Percentiles rank a stretch among this genome's conserved stretches.
Conservation (phyloP, 495 filamentous ascomycete genomes). For the Hypoxylon rickii region DNA sequence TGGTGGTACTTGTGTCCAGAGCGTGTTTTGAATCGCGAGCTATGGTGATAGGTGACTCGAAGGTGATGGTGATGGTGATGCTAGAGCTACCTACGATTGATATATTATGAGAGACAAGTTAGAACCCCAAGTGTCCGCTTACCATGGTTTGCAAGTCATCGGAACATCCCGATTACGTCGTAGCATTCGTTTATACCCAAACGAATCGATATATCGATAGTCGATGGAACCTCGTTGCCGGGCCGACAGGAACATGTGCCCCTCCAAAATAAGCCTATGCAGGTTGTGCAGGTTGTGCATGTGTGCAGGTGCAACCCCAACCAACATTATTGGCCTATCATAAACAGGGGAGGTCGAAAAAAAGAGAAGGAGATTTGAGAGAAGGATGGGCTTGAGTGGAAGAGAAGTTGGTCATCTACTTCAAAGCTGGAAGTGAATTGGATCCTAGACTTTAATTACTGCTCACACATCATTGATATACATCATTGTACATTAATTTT, state of each 20-base stretch:
- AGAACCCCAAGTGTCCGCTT: too few relatives aligned
- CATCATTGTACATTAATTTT: not conserved
- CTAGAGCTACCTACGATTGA: too few relatives aligned
- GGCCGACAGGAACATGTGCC: not conserved
- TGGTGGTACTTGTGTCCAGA: conserved; percentile 8
- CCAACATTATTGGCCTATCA: not conserved
- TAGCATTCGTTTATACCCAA: too few relatives aligned
- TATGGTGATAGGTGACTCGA: too few relatives aligned
- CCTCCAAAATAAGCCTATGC: not conserved
- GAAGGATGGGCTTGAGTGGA: not conserved
- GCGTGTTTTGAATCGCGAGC: conserved; percentile 8
- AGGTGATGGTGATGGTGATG: too few relatives aligned
- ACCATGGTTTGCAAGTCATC: too few relatives aligned
- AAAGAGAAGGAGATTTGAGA: not conserved
- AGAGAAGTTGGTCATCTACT: not conserved
- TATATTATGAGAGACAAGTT: not conserved
- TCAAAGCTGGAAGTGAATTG: not conserved
- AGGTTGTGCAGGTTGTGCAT: too few relatives aligned
- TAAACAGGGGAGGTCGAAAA: not conserved
- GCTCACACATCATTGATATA: too few relatives aligned
- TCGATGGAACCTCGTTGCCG: not conserved
- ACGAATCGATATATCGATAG: not conserved
- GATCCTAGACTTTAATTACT: too few relatives aligned
- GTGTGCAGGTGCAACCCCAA: not conserved
- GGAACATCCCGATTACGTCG: not conserved